phyloP scores from a whole-genome alignment of 1,284 basidiomycete species.

The Grifola frondosa region DNA sequence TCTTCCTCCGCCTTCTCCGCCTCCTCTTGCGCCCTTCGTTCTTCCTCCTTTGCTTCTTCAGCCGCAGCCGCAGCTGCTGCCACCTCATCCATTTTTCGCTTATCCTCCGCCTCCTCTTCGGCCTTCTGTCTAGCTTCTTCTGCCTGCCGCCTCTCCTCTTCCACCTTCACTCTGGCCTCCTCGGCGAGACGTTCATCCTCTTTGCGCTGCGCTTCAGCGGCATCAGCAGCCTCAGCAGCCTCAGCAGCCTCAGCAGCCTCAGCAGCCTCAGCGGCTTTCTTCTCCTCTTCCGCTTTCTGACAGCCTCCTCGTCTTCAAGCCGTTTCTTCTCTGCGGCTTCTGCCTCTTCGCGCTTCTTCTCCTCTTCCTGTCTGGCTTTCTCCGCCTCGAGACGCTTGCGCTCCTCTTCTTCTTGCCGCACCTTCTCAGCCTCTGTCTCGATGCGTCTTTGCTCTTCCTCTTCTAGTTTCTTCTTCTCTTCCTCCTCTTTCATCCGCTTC shows the following conservation, averaged over 20 bases:
- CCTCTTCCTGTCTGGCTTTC: constrained; percentile 1
- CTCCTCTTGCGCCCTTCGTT: constrained; percentile 12
- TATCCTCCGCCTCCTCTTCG: constrained; percentile 11
- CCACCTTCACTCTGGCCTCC: constrained; percentile 7
- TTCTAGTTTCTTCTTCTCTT: constrained; percentile 6
- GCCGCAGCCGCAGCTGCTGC: constrained; percentile 10
- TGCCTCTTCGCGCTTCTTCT: constrained; percentile 8
- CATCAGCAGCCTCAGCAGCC: constrained; percentile 5
- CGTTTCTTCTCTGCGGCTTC: constrained; percentile 15
- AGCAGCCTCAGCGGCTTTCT: constrained; percentile 5
- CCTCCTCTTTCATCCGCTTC: constrained; percentile 8
- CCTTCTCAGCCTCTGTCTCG: constrained; percentile 12
- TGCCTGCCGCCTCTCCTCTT: constrained; percentile 6
- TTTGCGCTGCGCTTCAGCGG: constrained; percentile 1
- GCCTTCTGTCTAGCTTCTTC: constrained; percentile 11
- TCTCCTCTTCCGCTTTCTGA: constrained; percentile 8
- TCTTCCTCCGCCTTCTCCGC: constrained; percentile 11
- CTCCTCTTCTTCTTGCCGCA: constrained; percentile 10
- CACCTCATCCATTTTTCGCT: constrained; percentile 16
- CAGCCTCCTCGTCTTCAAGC: constrained; percentile 10
- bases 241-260: constrained; percentile 4
- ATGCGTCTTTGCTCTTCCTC: constrained; percentile 8
- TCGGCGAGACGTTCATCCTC: constrained; percentile 6
- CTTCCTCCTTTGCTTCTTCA: constrained; percentile 14
- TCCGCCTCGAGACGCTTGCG: constrained; percentile 3